Evolutionary conservation across 2,329 filamentous ascomycete species (phyloP).

Genomic region (Colletotrichum trifolii): DNA sequence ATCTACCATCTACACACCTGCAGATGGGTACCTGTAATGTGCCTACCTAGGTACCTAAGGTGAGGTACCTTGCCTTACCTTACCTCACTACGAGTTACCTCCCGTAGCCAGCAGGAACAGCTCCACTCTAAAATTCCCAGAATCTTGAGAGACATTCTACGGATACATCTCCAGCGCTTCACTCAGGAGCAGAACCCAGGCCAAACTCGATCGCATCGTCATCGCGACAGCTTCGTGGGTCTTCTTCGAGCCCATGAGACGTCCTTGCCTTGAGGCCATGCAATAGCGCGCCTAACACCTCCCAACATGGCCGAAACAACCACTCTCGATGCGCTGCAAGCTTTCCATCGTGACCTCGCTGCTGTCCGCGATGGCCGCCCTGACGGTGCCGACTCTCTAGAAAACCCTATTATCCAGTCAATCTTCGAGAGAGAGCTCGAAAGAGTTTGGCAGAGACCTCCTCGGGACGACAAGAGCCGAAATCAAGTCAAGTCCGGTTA

Average conservation of each 20-base stretch:
- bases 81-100: background rate
- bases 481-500: conserved; percentile 75
- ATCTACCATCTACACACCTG: background rate
- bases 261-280: conserved; percentile 49
- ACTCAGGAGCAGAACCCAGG: background rate
- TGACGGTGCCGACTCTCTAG: conserved; percentile 71
- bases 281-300: conserved; percentile 53
- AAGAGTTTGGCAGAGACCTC: conserved; percentile 77
- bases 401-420: conserved; percentile 76
- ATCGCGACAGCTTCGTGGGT: conserved; percentile 35
- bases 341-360: conserved; percentile 86
- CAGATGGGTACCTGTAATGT: no score
- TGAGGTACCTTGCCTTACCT: conserved; percentile 8
- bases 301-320: conserved; percentile 77
- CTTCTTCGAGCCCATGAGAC: conserved; percentile 29
- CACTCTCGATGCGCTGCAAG: conserved; percentile 81
- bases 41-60: background rate
- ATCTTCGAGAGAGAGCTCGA: conserved; percentile 79
- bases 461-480: conserved; percentile 80
- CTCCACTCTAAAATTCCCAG: conserved; percentile 37
- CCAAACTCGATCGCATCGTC: conserved; percentile 14
- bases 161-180: conserved; percentile 20
- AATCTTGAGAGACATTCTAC: conserved; percentile 32
- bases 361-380: conserved; percentile 77
- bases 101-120: conserved; percentile 6